Percentiles rank a stretch among this genome's conserved stretches.
Evolutionary conservation across 2,329 filamentous ascomycete genomes (phyloP).

Genomic region (Penicillium sp.): DNA sequence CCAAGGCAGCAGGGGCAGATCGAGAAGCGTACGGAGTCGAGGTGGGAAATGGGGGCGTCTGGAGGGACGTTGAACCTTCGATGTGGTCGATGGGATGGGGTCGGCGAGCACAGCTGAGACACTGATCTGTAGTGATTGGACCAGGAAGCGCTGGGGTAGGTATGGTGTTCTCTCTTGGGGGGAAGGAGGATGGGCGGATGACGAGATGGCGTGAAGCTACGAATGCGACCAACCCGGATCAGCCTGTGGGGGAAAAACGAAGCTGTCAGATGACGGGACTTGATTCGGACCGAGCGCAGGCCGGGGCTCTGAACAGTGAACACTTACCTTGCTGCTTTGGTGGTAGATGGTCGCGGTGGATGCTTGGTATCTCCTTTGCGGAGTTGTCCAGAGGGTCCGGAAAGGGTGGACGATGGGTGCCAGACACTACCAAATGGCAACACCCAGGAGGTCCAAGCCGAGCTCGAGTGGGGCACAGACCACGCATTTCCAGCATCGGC

Average conservation of each 20-base stretch:
- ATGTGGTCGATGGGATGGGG: conserved; percentile 15
- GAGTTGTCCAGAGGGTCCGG: conserved; percentile 1
- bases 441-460: neutral
- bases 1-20: conserved; percentile 17
- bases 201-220: conserved; percentile 30
- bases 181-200: conserved; percentile 19
- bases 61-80: conserved; percentile 23
- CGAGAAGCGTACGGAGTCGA: conserved; percentile 16
- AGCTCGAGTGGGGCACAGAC: conserved; percentile 5
- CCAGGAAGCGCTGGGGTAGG: conserved; percentile 25
- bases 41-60: conserved; percentile 10
- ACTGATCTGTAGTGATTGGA: conserved; percentile 22
- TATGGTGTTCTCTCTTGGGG: conserved; percentile 8
- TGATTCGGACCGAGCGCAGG: conserved; percentile 1
- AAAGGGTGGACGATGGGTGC: neutral
- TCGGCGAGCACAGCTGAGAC: conserved; percentile 11
- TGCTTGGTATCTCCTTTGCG: neutral
- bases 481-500: neutral
- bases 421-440: too few species aligned
- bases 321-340: neutral
- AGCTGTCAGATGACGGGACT: conserved; percentile 2
- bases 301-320: neutral
- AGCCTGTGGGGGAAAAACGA: conserved; percentile 8
- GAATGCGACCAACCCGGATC: conserved; percentile 29
- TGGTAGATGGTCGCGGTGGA: neutral